These are phyloP conservation scores for Colletotrichum cordylinicola DNA, from an alignment of 2,329 filamentous ascomycete genomes.

Conservation along the genomic window DNA sequence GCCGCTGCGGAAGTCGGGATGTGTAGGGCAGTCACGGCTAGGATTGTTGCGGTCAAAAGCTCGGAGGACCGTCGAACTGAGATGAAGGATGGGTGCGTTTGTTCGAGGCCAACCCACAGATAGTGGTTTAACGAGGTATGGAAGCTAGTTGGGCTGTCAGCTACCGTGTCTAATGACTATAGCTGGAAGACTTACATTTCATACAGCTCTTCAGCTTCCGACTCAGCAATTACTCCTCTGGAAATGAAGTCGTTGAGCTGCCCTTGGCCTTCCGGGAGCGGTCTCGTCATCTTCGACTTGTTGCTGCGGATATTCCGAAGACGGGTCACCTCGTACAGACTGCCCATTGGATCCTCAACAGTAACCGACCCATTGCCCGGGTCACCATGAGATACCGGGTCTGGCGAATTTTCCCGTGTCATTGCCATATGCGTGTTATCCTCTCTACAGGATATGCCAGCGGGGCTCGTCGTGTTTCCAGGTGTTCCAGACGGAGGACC, in stretches of 20 bases:
- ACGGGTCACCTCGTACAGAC: slow-evolving; percentile 59
- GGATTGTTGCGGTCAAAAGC: slow-evolving; percentile 60
- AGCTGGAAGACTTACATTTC: slow-evolving; percentile 29
- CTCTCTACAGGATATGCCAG: neutral
- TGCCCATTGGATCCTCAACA: slow-evolving; percentile 56
- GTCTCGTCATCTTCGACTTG: slow-evolving; percentile 1
- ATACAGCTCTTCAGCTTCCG: slow-evolving; percentile 55
- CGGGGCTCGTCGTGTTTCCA: neutral
- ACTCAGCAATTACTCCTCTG: slow-evolving; percentile 47
- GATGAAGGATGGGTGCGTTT: slow-evolving; percentile 52
- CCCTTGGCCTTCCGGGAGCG: neutral
- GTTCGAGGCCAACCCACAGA: slow-evolving; percentile 56
- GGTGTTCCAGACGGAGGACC: neutral
- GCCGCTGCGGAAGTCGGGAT: slow-evolving; percentile 58
- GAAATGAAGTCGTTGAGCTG: slow-evolving; percentile 50
- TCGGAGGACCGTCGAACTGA: slow-evolving; percentile 61
- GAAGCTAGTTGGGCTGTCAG: slow-evolving; percentile 34
- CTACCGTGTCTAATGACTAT: rapidly evolving
- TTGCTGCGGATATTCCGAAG: slow-evolving; percentile 38
- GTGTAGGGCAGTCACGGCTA: slow-evolving; percentile 65
- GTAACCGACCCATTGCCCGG: slow-evolving; percentile 6
- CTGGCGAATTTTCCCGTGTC: neutral
- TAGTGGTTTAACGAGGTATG: slow-evolving; percentile 55
- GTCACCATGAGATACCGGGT: slow-evolving; percentile 22
- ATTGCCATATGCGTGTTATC: neutral